A percentile compares a stretch with the other conserved stretches of the same genome.
Evolutionary conservation across 2,329 filamentous ascomycete genomes (phyloP).

Genomic region (Pseudopithomyces chartarum): DNA sequence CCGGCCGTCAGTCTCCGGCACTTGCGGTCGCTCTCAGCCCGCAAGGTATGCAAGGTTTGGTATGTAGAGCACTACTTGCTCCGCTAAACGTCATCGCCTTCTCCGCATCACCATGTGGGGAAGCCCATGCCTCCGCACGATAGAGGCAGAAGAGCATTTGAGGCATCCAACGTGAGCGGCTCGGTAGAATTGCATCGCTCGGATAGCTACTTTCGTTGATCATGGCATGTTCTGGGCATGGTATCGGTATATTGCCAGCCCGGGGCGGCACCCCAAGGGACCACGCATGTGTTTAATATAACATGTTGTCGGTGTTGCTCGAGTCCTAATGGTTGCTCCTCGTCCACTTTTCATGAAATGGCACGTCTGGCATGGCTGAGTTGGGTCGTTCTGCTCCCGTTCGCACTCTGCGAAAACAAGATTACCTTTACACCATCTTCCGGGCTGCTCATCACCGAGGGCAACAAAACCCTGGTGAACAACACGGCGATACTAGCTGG

Average conservation of each 20-base stretch:
- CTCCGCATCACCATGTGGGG: constrained; percentile 11
- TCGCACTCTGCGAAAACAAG: constrained; percentile 12
- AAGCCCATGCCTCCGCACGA: not conserved
- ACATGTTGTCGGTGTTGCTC: constrained; percentile 8
- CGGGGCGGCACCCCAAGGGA: constrained; percentile 8
- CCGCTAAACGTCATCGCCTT: not conserved
- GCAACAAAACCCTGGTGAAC: constrained; percentile 22
- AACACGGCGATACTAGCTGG: constrained; percentile 25
- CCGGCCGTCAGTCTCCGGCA: no score
- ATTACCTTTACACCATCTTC: constrained; percentile 16
- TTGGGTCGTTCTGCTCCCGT: constrained; percentile 8
- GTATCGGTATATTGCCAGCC: constrained; percentile 25
- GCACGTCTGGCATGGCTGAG: constrained; percentile 8
- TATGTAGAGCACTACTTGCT: no score
- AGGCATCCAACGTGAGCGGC: not conserved
- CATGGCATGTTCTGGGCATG: constrained; percentile 15
- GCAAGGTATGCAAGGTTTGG: no score
- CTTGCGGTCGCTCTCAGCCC: no score
- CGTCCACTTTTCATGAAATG: constrained; percentile 5
- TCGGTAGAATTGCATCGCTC: constrained; percentile 16
- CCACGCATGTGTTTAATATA: constrained; percentile 18
- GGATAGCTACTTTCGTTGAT: constrained; percentile 11
- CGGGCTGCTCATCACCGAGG: constrained; percentile 19
- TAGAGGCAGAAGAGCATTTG: not conserved
- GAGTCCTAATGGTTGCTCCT: not conserved